A percentile compares a stretch with the other conserved stretches of the same genome.
Conservation (phyloP, 768 basidiomycete species). For the Lanmaoa rubissima region DNA sequence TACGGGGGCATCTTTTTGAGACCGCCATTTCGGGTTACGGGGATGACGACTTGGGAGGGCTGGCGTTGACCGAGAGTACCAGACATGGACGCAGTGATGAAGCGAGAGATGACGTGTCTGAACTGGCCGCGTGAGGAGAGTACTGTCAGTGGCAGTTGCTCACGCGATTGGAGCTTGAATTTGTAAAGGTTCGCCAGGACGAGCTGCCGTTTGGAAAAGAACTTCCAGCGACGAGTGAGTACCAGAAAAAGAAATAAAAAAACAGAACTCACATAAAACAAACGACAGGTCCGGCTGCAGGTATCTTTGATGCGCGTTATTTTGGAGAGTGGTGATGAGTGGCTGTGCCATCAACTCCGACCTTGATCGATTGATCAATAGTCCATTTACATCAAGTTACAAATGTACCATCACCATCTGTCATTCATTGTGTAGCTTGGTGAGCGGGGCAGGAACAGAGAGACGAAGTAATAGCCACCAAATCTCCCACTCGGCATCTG, state of each 20-base stretch:
- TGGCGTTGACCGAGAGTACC: slow-evolving; percentile 24
- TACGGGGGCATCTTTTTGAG: slow-evolving; percentile 84
- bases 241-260: background rate
- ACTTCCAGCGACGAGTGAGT: background rate
- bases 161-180: slow-evolving; percentile 29
- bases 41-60: slow-evolving; percentile 24
- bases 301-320: slow-evolving; percentile 19
- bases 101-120: slow-evolving; percentile 50
- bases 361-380: no score
- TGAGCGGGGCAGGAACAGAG: no score
- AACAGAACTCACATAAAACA: slow-evolving; percentile 17
- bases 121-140: slow-evolving; percentile 56
- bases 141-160: slow-evolving; percentile 42
- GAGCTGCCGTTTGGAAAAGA: slow-evolving; percentile 27
- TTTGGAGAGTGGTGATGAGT: slow-evolving; percentile 5
- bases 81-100: slow-evolving; percentile 52
- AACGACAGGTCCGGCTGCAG: slow-evolving; percentile 25
- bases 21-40: slow-evolving; percentile 32
- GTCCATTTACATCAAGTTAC: no score
- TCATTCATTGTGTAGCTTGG: no score
- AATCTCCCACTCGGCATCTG: no score
- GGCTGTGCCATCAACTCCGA: slow-evolving; percentile 9
- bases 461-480: background rate
- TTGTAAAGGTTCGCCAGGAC: slow-evolving; percentile 30
- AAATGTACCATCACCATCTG: no score